Evolutionary conservation across 164 flowering plant species (phyloP), one percentile per base, ranked within the genome.

Genomic region (Hamamelis virginiana): DNA sequence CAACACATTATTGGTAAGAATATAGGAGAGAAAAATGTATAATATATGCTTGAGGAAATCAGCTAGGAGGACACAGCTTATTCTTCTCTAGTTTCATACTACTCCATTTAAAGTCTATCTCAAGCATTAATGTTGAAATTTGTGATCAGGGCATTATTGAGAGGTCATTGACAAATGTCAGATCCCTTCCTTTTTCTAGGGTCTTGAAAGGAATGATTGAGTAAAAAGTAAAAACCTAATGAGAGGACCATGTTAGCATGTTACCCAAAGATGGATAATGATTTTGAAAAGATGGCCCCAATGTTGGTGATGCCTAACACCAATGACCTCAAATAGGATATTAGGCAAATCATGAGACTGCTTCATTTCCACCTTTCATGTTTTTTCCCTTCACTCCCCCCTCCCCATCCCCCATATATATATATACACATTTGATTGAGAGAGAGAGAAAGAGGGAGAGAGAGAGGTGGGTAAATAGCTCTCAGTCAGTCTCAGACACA

Each of bases 241-340:
- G 66, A 45, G 8, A 58, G 16, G 41, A 55, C 55, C 60, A 66
- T 38, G 33, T 73, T 69, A 74, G 69, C 41, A 74, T 78, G 80
- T 63, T 64, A 71, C 77, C 73, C 67, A 74, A 64, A 64, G 75
- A 60, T 59, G 71, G 74, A 61, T 61, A 65, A 68, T 45, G 38
- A 46, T 62, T 75, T 71, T 72, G 25, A 53, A 63, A 43, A 8
- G 16, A 44, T 28, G 71, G 71, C 50, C 70, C 75, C 73, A 58
- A 33, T 69, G 67, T 65, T 65, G 59, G 55, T 10, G 44, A 60
- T 43, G 48, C 69, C 69, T 33, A 47, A 33, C 69, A 53, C 58
- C 61, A 22, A 47, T 59, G 22, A n/a, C 41, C 59, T 38, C 21
- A 19, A 52, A 45, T 10, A 0, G 26, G 19, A 59, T 19, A 15